A percentile compares a stretch with the other conserved stretches of the same genome.
phyloP scores from a whole-genome alignment of 768 basidiomycete genomes.

The Nidularia pulvinata region DNA sequence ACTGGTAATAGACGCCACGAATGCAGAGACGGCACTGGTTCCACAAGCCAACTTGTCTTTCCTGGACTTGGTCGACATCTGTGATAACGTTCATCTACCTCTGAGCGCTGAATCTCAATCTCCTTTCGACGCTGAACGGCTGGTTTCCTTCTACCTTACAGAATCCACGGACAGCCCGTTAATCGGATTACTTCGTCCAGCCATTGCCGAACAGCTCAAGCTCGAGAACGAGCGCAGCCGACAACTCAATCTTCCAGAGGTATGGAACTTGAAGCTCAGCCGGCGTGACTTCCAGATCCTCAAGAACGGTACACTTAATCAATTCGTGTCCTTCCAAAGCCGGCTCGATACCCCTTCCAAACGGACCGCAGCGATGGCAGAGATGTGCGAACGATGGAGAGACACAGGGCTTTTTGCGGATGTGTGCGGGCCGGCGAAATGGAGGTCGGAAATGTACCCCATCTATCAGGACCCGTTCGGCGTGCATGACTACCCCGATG shows the following conservation, averaged over 20 bases:
- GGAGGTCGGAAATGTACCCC: constrained; percentile 87
- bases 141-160: constrained; percentile 59
- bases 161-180: constrained; percentile 50
- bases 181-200: constrained; percentile 60
- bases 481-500: constrained; percentile 41
- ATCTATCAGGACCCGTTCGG: constrained; percentile 74
- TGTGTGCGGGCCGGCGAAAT: constrained; percentile 73
- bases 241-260: constrained; percentile 21
- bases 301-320: constrained; percentile 20
- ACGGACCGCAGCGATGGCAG: constrained; percentile 62
- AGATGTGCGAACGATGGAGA: constrained; percentile 76
- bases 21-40: neutral
- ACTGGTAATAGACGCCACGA: neutral
- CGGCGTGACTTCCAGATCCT: constrained; percentile 18
- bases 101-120: constrained; percentile 21
- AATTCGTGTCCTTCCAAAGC: constrained; percentile 47
- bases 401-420: constrained; percentile 60
- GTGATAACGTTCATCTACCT: constrained; percentile 66
- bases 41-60: constrained; percentile 33
- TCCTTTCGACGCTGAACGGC: constrained; percentile 33
- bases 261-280: constrained; percentile 39
- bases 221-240: constrained; percentile 42
- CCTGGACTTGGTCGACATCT: constrained; percentile 63
- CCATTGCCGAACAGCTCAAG: constrained; percentile 52
- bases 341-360: constrained; percentile 54